Percentiles rank a stretch among this genome's conserved stretches.
These are phyloP conservation scores for Aspergillus sergii DNA, from an alignment of 2,329 filamentous ascomycete genomes.

Conservation along the genomic window DNA sequence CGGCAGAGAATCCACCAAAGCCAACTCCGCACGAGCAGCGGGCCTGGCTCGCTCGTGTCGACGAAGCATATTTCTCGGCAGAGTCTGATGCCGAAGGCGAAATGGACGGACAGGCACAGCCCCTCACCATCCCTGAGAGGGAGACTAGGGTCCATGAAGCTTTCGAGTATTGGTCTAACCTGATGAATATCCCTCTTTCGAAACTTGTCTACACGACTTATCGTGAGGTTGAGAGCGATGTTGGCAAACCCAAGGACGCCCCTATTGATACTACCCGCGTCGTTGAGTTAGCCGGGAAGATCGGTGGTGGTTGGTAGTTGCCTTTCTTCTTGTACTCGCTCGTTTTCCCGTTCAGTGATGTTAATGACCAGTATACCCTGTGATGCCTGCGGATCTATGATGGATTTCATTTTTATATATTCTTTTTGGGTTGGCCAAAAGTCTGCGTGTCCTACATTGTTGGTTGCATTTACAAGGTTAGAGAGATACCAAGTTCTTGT, in stretches of 20 bases:
- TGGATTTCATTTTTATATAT: not conserved
- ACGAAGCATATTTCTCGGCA: conserved; percentile 87
- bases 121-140: conserved; percentile 28
- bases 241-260: conserved; percentile 69
- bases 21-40: conserved; percentile 79
- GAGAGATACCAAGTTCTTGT: conserved; percentile 21
- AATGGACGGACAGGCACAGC: conserved; percentile 29
- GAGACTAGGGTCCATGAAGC: conserved; percentile 59
- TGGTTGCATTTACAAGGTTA: conserved; percentile 12
- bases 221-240: conserved; percentile 90
- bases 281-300: conserved; percentile 83
- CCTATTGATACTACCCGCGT: conserved; percentile 76
- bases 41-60: conserved; percentile 77
- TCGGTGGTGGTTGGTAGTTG: conserved; percentile 86
- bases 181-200: conserved; percentile 70
- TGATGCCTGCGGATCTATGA: conserved; percentile 8
- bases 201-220: conserved; percentile 84
- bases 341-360: not conserved
- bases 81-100: conserved; percentile 57
- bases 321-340: conserved; percentile 1
- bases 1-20: conserved; percentile 48
- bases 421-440: not conserved
- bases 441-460: not conserved
- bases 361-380: conserved; percentile 24
- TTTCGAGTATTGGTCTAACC: conserved; percentile 73